Base-by-base conservation (phyloP, 2,329 filamentous ascomycete species). In the Xylaria sp. region DNA sequence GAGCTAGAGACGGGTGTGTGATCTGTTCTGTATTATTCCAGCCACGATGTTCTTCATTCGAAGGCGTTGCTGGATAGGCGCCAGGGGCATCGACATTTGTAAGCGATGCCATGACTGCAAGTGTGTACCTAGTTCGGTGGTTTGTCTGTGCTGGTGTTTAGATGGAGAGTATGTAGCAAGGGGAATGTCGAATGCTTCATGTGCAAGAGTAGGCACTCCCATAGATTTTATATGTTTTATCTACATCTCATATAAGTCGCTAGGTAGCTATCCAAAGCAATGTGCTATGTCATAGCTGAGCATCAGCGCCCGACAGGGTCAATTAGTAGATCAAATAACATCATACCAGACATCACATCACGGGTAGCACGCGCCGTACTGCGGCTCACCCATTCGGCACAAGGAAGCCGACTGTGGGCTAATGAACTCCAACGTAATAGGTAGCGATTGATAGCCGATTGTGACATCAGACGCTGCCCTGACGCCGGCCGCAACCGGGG, bases 381-480 rank as follows among this genome's bases (percentile, higher is more conserved):
- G 33, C 37, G 29, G 23, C 27, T 31, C 33, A 25, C 17, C 27
- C n/a, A 48, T 15, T 35, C 43, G 23, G 43, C 31, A 49, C 37
- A 55, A 53, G 49, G 51, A 38, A 15, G n/a, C n/a, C 40, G 8
- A 10, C 17, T 17, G 40, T 35, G 15, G 31, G 25, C 15, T 23
- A 40, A 17, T 19, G n/a, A 43, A 29, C 35, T 37, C 17, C 37
- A 35, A 54, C 49, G 54, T 54, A 54, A 46, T 49, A 19, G 43
- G 23, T 3, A 21, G 15, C 31, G 19, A 23, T 27, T 40, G 17
- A 29, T 33, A 23, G 56, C n/a, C 54, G 41, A 25, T 64, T 38
- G 65, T 71, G 68, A 71, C 68, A 71, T 70, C 69, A 70, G 62
- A 58, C 37, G 5, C 29, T 35, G 13, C 7, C 31, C 31, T 13